phyloP scores from a whole-genome alignment of 1,284 basidiomycete species.

The Taiwanofungus camphoratus region DNA sequence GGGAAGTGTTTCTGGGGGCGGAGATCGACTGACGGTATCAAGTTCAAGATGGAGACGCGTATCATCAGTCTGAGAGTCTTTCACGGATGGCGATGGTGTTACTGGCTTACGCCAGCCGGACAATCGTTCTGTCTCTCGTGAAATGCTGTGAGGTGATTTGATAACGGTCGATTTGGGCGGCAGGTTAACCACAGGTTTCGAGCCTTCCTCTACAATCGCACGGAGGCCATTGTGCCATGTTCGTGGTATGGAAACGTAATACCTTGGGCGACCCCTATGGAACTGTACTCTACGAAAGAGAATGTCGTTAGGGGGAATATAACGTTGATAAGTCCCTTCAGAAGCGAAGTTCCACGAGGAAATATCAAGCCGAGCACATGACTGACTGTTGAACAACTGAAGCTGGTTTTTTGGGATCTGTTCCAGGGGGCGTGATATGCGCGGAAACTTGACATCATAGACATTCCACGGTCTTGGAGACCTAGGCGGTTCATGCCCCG shows the following conservation, averaged over 20 bases:
- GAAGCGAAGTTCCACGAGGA: conserved; percentile 76
- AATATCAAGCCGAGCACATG: conserved; percentile 55
- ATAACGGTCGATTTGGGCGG: conserved; percentile 27
- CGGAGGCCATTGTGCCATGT: conserved; percentile 9
- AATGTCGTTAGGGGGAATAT: conserved; percentile 65
- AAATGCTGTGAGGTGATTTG: conserved; percentile 27
- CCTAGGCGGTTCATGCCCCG: conserved; percentile 44
- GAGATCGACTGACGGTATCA: conserved; percentile 53
- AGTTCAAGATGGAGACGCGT: conserved; percentile 22
- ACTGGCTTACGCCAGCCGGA: conserved; percentile 48
- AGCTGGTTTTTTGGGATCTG: conserved; percentile 43
- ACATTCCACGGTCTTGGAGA: conserved; percentile 52
- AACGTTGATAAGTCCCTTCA: conserved; percentile 53
- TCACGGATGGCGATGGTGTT: conserved; percentile 12
- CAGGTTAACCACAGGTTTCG: conserved; percentile 35
- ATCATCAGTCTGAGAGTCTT: conserved; percentile 10
- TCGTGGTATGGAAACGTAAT: conserved; percentile 52
- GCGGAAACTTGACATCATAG: conserved; percentile 55
- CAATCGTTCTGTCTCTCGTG: conserved; percentile 32
- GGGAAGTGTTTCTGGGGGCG: conserved; percentile 42
- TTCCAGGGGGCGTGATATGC: conserved; percentile 34
- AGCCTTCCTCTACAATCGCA: not conserved
- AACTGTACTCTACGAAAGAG: conserved; percentile 50
- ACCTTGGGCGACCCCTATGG: conserved; percentile 42
- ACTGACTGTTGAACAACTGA: conserved; percentile 33